A percentile compares a stretch with the other conserved stretches of the same genome.
phyloP scores from a whole-genome alignment of 176 grass and related monocot species.

The Pontederia paniculata region DNA sequence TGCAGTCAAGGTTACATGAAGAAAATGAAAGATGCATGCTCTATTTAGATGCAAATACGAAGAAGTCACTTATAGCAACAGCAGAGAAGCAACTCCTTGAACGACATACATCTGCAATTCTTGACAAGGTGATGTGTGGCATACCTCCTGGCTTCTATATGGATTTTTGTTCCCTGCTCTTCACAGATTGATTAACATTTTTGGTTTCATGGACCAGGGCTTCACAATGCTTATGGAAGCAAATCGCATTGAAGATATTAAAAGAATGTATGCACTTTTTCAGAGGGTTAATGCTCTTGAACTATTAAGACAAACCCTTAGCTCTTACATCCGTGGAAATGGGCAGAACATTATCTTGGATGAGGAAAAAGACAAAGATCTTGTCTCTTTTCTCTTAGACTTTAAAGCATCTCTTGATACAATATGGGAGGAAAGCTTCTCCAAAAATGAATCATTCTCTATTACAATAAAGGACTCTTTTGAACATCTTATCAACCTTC shows the following conservation, averaged over 20 bases:
- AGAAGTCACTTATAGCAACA: slow-evolving; percentile 67
- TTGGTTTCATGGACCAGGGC: slow-evolving; percentile 36
- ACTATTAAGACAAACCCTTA: slow-evolving; percentile 72
- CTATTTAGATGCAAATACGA: slow-evolving; percentile 90
- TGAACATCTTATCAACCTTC: slow-evolving; percentile 98
- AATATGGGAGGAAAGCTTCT: slow-evolving; percentile 96
- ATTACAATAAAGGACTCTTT: slow-evolving; percentile 99
- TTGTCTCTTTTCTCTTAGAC: slow-evolving; percentile 86
- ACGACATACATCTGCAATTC: slow-evolving; percentile 77
- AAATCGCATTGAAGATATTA: slow-evolving; percentile 76
- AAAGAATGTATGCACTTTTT: slow-evolving; percentile 83
- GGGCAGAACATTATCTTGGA: slow-evolving; percentile 82
- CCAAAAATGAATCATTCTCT: slow-evolving; percentile 82
- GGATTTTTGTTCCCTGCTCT: slow-evolving; percentile 8
- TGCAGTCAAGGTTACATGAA: slow-evolving; percentile 96
- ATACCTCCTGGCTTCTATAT: neutral
- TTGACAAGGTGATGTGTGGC: slow-evolving; percentile 62
- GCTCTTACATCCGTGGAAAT: slow-evolving; percentile 71
- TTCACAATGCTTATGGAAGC: slow-evolving; percentile 94
- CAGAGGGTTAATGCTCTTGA: slow-evolving; percentile 96
- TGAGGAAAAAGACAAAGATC: slow-evolving; percentile 96
- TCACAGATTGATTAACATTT: slow-evolving; percentile 2
- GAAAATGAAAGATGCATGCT: slow-evolving; percentile 95
- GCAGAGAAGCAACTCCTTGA: slow-evolving; percentile 89
- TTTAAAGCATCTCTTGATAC: slow-evolving; percentile 93